Evolutionary conservation across 2,329 filamentous ascomycete genomes (phyloP), one percentile per base, ranked within the genome.

Genomic region (Fusarium subtropicale): DNA sequence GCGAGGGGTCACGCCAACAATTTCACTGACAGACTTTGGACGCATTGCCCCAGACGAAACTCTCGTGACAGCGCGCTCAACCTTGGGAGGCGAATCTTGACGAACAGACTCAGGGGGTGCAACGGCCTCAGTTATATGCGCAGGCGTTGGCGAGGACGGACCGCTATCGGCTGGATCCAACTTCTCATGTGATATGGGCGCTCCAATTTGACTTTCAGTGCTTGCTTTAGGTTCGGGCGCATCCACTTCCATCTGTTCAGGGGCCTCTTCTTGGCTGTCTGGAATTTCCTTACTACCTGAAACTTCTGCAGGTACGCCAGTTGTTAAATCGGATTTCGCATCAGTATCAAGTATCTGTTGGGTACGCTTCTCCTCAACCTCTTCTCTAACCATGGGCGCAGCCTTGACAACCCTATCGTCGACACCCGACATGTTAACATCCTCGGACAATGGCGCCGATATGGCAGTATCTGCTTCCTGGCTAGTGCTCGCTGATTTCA

Each of bases 21-120:
- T 91, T 76, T 93, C 91, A 20, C 88, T 90, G 7, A 92, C 89
- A 7, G 90, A 92, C 74, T 92, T 93, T 54, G 91, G 88, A 64
- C 88, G 85, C 71, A 92, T 88, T 4, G 89, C 88, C 42, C 90
- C 91, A 12, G 91, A 92, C 5, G 89, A 88, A 24, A 92, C 88
- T 71, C 90, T 81, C 2, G 90, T 92, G 13, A 89, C 90, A 81
- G 91, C 91, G 31, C 89, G 85, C 71, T 82, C 79, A 6, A 71
- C 61, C 12, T 73, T 74, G 20, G 71, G 70, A 3, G 75, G 56
- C 3, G 56, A 60, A 15, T 79, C 74, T 28, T 66, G 71, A 2
- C 46, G 50, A 12, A 56, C 42, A 46, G 54, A 22, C 50, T 68
- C 55, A 48, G 31, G 33, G 42, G 56, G 48, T 60, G 22, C 30